Evolutionary conservation across 495 filamentous ascomycete species (phyloP).

Genomic region (Penicillium tannophilum): DNA sequence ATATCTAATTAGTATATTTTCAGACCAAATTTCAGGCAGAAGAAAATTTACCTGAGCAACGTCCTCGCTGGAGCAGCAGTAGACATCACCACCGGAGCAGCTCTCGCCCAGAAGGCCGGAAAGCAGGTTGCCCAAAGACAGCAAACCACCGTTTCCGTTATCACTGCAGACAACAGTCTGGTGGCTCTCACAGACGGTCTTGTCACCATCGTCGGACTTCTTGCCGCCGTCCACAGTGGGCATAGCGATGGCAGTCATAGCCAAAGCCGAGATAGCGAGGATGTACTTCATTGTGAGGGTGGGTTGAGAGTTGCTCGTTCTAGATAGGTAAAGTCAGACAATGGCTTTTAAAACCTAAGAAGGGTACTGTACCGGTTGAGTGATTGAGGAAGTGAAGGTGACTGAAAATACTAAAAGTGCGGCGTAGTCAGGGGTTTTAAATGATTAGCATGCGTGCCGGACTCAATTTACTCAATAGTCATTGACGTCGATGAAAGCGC

Average conservation of each 20-base stretch:
- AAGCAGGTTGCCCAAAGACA: slow-evolving; percentile 19
- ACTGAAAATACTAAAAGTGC: neutral
- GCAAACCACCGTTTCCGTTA: slow-evolving; percentile 19
- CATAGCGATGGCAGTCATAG: slow-evolving; percentile 8
- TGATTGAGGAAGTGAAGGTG: neutral
- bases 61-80: slow-evolving; percentile 18
- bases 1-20: neutral
- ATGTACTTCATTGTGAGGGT: slow-evolving; percentile 11
- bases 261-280: slow-evolving; percentile 2
- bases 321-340: neutral
- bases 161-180: slow-evolving; percentile 18
- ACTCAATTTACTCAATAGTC: neutral
- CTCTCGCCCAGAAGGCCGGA: slow-evolving; percentile 15
- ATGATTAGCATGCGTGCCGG: neutral
- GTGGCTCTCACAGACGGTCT: slow-evolving; percentile 5
- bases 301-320: neutral
- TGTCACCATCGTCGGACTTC: neutral
- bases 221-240: neutral
- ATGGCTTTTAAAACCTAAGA: neutral
- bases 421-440: neutral
- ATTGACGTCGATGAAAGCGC: neutral
- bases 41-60: neutral
- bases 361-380: neutral
- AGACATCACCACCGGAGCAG: slow-evolving; percentile 20
- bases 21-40: no score